A percentile compares a stretch with the other conserved stretches of the same genome.
phyloP scores from a whole-genome alignment of 139 green algal species.

The Pleodorina starrii region DNA sequence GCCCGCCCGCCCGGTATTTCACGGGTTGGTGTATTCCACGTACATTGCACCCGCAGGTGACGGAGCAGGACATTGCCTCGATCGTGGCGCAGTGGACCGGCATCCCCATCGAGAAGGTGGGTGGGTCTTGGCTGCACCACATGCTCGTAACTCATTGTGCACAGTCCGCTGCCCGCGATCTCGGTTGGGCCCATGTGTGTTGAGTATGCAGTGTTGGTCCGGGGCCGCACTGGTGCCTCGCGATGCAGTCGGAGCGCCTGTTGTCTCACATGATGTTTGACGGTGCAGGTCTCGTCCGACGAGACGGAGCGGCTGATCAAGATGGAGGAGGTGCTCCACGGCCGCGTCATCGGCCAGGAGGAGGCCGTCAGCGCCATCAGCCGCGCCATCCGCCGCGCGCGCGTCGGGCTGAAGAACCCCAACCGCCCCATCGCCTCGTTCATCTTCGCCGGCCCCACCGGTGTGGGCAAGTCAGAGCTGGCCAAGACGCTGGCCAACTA shows the following conservation, averaged over 20 bases:
- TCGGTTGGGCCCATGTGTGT: too few relatives aligned
- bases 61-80: conserved; percentile 96
- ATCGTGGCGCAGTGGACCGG: conserved; percentile 97
- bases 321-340: conserved; percentile 98
- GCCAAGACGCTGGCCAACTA: conserved; percentile 98
- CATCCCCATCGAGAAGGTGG: conserved; percentile 91
- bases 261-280: background rate
- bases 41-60: conserved; percentile 73
- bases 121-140: background rate
- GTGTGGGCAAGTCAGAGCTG: conserved; percentile 99
- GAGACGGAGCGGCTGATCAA: conserved; percentile 97
- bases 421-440: conserved; percentile 97
- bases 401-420: conserved; percentile 99
- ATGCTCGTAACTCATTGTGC: too few relatives aligned
- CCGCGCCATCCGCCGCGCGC: conserved; percentile 94
- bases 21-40: background rate
- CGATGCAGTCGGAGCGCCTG: too few relatives aligned
- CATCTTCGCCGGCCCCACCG: conserved; percentile 91
- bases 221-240: too few relatives aligned
- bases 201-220: too few relatives aligned
- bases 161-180: too few relatives aligned
- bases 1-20: too few relatives aligned
- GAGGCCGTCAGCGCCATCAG: conserved; percentile 91
- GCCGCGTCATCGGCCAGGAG: conserved; percentile 95
- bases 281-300: conserved; percentile 81